Evolutionary conservation across 148 eudicot genomes (phyloP), one percentile per base, ranked within the genome.

Genomic region (Selenicereus undatus): DNA sequence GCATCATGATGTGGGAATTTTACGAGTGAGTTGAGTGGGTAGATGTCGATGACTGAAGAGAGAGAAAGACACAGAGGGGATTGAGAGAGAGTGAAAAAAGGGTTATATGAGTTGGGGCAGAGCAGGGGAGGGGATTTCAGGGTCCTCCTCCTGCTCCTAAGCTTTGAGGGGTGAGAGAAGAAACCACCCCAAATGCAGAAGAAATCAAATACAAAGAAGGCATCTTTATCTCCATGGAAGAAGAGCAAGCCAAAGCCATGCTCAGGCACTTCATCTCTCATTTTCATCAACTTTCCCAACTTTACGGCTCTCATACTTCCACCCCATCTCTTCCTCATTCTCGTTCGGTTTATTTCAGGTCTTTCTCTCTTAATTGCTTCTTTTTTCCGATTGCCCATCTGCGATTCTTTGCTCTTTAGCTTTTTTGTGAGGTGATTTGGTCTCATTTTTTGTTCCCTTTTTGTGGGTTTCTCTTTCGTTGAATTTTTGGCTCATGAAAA

Each of bases 201-300:
- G n/a, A 30, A 71, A 35, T 14, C 7, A 30, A n/a, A 66, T 24
- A 8, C 5, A 43, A 22, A 43, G 54, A 35, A 21, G 80, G 70
- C 27, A 70, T 39, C 43, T 39, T 39, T 39, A 39, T 39, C 43
- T 39, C 43, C 8, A 39, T 68, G 82, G 78, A 42, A 56, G 35
- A 56, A 48, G 79, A 58, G 74, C 77, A 60, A 16, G 79, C 87
- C 71, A 90, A 80, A 70, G 29, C 66, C 79, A 90, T 94, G 93
- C 86, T 91, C 39, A 93, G 94, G 87, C 91, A 91, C 42, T 91
- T 94, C 84, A 88, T 94, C 76, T 86, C 90, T 18, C 90, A 92
- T 77, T 82, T 92, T 76, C 89, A 94, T 50, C 82, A 92, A 78
- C 84, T 91, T 76, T 85, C 88, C 32, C 82, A 85, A 68, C 89